phyloP scores from a whole-genome alignment of 2,329 filamentous ascomycete genomes.

The Raffaelea ambrosiae region DNA sequence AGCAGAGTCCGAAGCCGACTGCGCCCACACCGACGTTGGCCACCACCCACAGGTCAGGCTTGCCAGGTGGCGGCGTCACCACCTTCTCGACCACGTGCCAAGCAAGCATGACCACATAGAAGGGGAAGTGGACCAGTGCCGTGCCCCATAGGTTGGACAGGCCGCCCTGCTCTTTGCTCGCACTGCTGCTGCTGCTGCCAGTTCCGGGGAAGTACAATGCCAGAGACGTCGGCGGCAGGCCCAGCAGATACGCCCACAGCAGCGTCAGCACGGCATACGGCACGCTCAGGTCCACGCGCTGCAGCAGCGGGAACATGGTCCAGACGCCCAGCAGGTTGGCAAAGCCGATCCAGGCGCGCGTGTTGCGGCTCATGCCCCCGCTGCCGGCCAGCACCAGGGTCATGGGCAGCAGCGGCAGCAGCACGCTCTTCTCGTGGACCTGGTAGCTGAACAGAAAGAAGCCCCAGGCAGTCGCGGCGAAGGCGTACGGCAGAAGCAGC shows the following conservation, averaged over 20 bases:
- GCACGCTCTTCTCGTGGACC: slow-evolving; percentile 94
- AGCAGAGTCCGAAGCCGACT: slow-evolving; percentile 77
- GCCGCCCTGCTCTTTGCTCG: slow-evolving; percentile 28
- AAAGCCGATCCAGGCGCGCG: slow-evolving; percentile 88
- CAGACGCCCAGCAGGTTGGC: slow-evolving; percentile 82
- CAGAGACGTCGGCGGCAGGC: slow-evolving; percentile 70
- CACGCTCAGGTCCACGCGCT: slow-evolving; percentile 71
- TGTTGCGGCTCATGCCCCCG: slow-evolving; percentile 66
- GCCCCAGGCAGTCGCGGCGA: slow-evolving; percentile 83
- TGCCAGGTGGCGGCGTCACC: slow-evolving; percentile 58
- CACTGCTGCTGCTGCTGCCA: not conserved
- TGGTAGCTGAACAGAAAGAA: slow-evolving; percentile 98
- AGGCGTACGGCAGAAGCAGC: slow-evolving; percentile 66
- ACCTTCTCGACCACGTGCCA: slow-evolving; percentile 76
- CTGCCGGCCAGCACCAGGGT: slow-evolving; percentile 74
- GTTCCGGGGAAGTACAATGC: slow-evolving; percentile 55
- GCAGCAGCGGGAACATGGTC: slow-evolving; percentile 89
- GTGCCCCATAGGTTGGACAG: slow-evolving; percentile 45
- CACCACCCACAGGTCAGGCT: slow-evolving; percentile 93
- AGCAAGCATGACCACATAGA: slow-evolving; percentile 67
- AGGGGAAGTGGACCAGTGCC: slow-evolving; percentile 59
- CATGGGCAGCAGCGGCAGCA: slow-evolving; percentile 89
- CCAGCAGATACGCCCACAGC: slow-evolving; percentile 86
- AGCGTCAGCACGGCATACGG: slow-evolving; percentile 80
- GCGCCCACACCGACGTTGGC: slow-evolving; percentile 81